Evolutionary conservation across 1,284 basidiomycete species (phyloP), one percentile per base, ranked within the genome.

Genomic region (Veloporphyrellus conicus): DNA sequence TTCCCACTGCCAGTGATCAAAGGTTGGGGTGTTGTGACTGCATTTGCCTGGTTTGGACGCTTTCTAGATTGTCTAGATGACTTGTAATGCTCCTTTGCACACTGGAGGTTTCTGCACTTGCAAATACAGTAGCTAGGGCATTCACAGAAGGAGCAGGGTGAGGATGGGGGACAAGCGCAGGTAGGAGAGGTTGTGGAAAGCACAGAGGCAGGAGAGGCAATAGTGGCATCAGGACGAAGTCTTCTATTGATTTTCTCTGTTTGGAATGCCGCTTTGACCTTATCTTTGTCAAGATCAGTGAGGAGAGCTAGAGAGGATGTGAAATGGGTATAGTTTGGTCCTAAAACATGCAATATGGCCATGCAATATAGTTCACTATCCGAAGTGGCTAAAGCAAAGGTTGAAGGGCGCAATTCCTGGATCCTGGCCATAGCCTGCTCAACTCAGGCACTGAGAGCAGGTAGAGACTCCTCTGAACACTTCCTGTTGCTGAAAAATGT

Each of bases 381-480:
- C 1, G 36, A 6, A 1, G 10, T 35, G 2, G 3, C 20, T 1
- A 46, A 10, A 7, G 25, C 15, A 14, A 45, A 39, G n/a, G n/a
- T 3, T 10, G 36, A 14, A 10, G 62, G 58, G 19, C 54, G 52
- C 11, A 69, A 58, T 12, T 62, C 47, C 29, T 66, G 40, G 43
- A 68, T 61, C 19, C 38, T 45, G 18, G 45, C 28, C 41, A n/a
- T n/a, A n/a, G n/a, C n/a, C n/a, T n/a, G n/a, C n/a, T n/a, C n/a
- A n/a, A n/a, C n/a, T n/a, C n/a, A n/a, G n/a, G n/a, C n/a, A n/a
- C n/a, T n/a, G n/a, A n/a, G n/a, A n/a, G n/a, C n/a, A n/a, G n/a
- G n/a, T n/a, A n/a, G n/a, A n/a, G n/a, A n/a, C n/a, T n/a, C n/a
- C n/a, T n/a, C n/a, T n/a, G n/a, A n/a, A n/a, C n/a, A n/a, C n/a